phyloP scores from a whole-genome alignment of 371 early-diverging fungal species.

The Lichtheimia ramosa region DNA sequence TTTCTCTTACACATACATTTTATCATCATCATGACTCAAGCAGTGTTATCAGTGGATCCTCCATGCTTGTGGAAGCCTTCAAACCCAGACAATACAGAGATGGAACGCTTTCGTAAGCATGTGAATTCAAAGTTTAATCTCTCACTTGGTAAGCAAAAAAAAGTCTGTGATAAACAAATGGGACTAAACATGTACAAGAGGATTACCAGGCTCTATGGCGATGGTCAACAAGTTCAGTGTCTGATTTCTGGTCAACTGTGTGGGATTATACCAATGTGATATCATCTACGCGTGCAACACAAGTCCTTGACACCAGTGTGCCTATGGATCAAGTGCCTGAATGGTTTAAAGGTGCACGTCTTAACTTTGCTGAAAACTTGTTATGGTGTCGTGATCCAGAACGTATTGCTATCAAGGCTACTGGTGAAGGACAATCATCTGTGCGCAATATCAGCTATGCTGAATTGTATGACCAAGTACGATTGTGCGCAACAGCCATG shows the following conservation, averaged over 20 bases:
- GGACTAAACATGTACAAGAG: slow-evolving; percentile 17
- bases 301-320: slow-evolving; percentile 65
- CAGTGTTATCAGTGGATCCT: slow-evolving; percentile 22
- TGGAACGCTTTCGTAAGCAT: slow-evolving; percentile 64
- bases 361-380: slow-evolving; percentile 94
- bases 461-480: slow-evolving; percentile 75
- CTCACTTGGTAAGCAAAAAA: slow-evolving; percentile 41
- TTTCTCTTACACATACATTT: too few species aligned
- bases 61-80: slow-evolving; percentile 64
- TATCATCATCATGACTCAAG: too few species aligned
- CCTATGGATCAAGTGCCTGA: slow-evolving; percentile 85
- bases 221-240: slow-evolving; percentile 78
- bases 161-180: not conserved
- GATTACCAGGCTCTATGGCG: slow-evolving; percentile 74
- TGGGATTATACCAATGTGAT: slow-evolving; percentile 84
- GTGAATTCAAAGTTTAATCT: slow-evolving; percentile 65
- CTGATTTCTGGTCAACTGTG: slow-evolving; percentile 85
- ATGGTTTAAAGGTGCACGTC: slow-evolving; percentile 85
- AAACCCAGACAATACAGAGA: slow-evolving; percentile 53
- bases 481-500: slow-evolving; percentile 73
- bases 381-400: slow-evolving; percentile 65
- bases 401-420: slow-evolving; percentile 74
- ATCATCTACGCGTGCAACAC: slow-evolving; percentile 38
- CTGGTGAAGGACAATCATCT: slow-evolving; percentile 54
- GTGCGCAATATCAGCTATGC: slow-evolving; percentile 65